These are phyloP conservation scores for Juncus inflexus DNA, from an alignment of 176 grass and related monocot genomes.

Conservation along the genomic window DNA sequence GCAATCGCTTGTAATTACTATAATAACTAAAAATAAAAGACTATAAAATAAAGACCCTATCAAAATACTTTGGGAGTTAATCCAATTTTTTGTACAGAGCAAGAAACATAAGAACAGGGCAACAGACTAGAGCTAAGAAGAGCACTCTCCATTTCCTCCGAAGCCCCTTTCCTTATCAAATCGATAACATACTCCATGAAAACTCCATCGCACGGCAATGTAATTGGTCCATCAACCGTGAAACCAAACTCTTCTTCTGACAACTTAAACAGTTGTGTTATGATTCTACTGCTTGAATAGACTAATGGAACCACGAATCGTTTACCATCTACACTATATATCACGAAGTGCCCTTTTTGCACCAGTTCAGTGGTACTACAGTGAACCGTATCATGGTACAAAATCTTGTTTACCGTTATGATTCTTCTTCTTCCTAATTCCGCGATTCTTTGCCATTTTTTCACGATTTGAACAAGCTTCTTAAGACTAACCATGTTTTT, in stretches of 20 bases:
- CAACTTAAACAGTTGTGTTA: conserved; percentile 36
- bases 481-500: conserved; percentile 19
- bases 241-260: conserved; percentile 44
- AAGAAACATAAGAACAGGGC: conserved; percentile 2
- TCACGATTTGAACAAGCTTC: conserved; percentile 18
- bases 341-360: conserved; percentile 24
- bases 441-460: conserved; percentile 26
- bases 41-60: too few relatives aligned
- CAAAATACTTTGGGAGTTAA: too few relatives aligned
- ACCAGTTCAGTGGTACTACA: conserved; percentile 7
- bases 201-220: conserved; percentile 26
- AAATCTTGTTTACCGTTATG: background rate
- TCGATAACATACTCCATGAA: conserved; percentile 26
- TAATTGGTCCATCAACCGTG: conserved; percentile 29
- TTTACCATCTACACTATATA: conserved; percentile 30
- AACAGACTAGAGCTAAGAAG: conserved; percentile 24
- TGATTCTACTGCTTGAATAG: conserved; percentile 21
- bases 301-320: conserved; percentile 33
- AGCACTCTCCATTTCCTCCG: conserved; percentile 18
- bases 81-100: background rate
- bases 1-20: too few relatives aligned
- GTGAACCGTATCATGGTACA: background rate
- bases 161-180: conserved; percentile 22
- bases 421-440: conserved; percentile 30
- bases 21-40: too few relatives aligned